Evolutionary conservation across 495 filamentous ascomycete genomes (phyloP), one percentile per base, ranked within the genome.

Genomic region (Talaromyces thailandensis): DNA sequence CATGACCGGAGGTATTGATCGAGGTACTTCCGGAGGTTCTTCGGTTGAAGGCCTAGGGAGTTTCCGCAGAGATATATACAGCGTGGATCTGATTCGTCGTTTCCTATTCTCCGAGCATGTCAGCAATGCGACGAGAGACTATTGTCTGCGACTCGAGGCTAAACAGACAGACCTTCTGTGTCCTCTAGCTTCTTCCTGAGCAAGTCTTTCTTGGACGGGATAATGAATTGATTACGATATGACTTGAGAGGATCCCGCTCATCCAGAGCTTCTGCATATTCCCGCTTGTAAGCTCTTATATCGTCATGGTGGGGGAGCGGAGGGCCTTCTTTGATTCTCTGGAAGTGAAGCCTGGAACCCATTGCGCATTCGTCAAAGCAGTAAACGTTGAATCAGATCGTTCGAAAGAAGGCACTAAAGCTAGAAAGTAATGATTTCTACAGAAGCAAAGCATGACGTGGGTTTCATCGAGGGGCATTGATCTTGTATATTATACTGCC

Each of bases 11-110:
- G 84, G 69, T 96, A 93, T 59, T 86, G 82, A 45, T 85, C 79
- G 66, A 98, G 82, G 64, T 91, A 88, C 16, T 80, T 75, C 48
- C 81, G 77, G 2, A 87, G 91, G 60, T 82, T 81, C 62, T 82
- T 84, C 40, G 94, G 95, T 70, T 98, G 94, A 32, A 95, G 81
- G 48, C 94, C 94, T 9, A 98, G 81, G 4, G 94, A 98, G 76
- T 98, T 96, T n/a, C 94, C 94, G 69, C 93, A 96, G 48, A 98
- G 81, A 71, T 98, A 98, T 67, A 91, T 88, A 72, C 84, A 88
- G 58, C 70, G 73, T 32, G 76, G 64, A 26, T 77, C 70, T 6
- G 68, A 66, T 43, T 69, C 69, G 51, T 80, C 71, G 25, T 76
- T 69, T 43, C 74, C 65, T 71, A 65, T 64, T 72, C 52, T 64